A percentile compares a stretch with the other conserved stretches of the same genome.
These are phyloP conservation scores for Hypomyces rosellus DNA, from an alignment of 2,329 filamentous ascomycete species.

Conservation along the genomic window DNA sequence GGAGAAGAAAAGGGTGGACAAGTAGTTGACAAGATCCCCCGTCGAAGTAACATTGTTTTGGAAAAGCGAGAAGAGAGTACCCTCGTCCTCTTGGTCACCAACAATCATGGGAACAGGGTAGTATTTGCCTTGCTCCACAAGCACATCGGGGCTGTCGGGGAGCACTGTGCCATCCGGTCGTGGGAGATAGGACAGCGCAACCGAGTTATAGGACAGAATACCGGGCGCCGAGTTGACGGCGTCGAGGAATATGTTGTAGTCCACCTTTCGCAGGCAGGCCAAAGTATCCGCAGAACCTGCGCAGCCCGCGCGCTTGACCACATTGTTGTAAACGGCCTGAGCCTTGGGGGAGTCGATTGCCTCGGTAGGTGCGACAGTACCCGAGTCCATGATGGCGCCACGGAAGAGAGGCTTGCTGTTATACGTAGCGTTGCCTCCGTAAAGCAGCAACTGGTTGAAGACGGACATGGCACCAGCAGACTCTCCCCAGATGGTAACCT, in stretches of 20 bases:
- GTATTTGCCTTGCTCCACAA: constrained; percentile 45
- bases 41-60: constrained; percentile 62
- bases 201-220: constrained; percentile 58
- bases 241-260: constrained; percentile 55
- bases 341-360: constrained; percentile 60
- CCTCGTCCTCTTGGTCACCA: constrained; percentile 75
- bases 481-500: constrained; percentile 76
- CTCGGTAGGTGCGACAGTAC: constrained; percentile 54
- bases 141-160: constrained; percentile 54
- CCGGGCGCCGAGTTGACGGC: constrained; percentile 66
- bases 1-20: constrained; percentile 54
- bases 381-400: constrained; percentile 72
- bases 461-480: constrained; percentile 67
- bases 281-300: constrained; percentile 49
- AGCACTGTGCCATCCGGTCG: constrained; percentile 63
- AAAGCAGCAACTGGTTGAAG: constrained; percentile 68
- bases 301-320: constrained; percentile 59
- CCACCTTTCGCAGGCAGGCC: constrained; percentile 56
- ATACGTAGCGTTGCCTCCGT: constrained; percentile 66
- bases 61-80: constrained; percentile 66
- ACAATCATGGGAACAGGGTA: constrained; percentile 48
- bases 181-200: constrained; percentile 68
- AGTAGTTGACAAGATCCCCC: constrained; percentile 53
- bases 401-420: constrained; percentile 71
- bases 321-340: constrained; percentile 57